Evolutionary conservation across 345 rosid genomes (phyloP).

Genomic region (Gossypium anomalum): DNA sequence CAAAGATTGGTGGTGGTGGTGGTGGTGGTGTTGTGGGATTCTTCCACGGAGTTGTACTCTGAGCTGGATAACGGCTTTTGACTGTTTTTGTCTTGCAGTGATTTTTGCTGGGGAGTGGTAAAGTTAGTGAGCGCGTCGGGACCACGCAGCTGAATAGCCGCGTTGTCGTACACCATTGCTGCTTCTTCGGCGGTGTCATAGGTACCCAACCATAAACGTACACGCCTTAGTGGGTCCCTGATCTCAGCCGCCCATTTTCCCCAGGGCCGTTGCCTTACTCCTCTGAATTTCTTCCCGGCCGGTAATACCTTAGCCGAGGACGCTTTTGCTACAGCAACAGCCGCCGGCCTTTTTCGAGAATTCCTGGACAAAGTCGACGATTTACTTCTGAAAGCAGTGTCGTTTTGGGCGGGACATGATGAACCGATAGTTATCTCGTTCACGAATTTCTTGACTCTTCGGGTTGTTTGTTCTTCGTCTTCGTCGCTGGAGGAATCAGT

Average conservation of each 20-base stretch:
- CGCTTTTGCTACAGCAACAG: conserved; percentile 1
- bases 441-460: conserved; percentile 51
- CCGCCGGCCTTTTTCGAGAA: conserved; percentile 18
- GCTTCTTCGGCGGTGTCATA: conserved; percentile 4
- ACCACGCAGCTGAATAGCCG: conserved; percentile 45
- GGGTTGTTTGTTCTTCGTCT: conserved; percentile 24
- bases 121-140: conserved; percentile 89
- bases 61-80: background rate
- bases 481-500: conserved; percentile 69
- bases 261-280: conserved; percentile 35
- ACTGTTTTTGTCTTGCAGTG: background rate
- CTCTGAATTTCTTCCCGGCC: conserved; percentile 60
- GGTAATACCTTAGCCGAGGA: conserved; percentile 6
- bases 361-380: background rate
- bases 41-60: background rate
- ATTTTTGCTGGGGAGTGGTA: conserved; percentile 32
- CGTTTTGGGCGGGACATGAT: background rate
- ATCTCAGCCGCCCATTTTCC: conserved; percentile 98
- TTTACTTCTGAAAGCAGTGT: conserved; percentile 13
- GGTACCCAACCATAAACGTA: conserved; percentile 47
- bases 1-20: background rate
- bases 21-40: background rate
- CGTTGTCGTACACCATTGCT: conserved; percentile 5
- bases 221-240: conserved; percentile 72
- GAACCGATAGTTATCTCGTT: conserved; percentile 57